Conservation (phyloP, 805 yeast genomes). For the Metschnikowia kunwiensis region DNA sequence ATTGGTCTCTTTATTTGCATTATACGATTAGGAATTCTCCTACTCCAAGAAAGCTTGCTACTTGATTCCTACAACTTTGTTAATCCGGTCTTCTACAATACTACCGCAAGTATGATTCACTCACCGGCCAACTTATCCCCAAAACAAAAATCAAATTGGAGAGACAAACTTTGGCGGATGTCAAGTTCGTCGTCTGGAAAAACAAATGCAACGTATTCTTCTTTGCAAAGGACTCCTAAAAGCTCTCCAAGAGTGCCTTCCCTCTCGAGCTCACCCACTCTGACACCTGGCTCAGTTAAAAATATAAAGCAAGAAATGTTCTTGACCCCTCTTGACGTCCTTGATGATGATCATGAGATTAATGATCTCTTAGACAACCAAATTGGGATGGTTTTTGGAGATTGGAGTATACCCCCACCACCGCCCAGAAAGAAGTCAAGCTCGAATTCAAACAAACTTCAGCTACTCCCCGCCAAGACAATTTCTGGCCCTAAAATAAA, state of each 20-base stretch:
- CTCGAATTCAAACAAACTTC: constrained; percentile 2
- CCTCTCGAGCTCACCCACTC: constrained; percentile 14
- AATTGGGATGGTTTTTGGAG: constrained; percentile 14
- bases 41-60: neutral
- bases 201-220: neutral
- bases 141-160: constrained; percentile 11
- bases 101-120: constrained; percentile 6
- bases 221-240: constrained; percentile 9
- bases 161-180: constrained; percentile 10
- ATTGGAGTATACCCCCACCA: constrained; percentile 18
- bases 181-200: constrained; percentile 6
- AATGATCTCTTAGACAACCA: constrained; percentile 14
- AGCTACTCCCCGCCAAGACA: constrained; percentile 1
- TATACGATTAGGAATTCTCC: neutral
- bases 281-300: constrained; percentile 12
- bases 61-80: neutral
- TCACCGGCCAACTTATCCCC: constrained; percentile 7
- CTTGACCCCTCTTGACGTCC: constrained; percentile 19
- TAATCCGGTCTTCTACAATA: neutral
- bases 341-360: constrained; percentile 13
- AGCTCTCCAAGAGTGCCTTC: constrained; percentile 8
- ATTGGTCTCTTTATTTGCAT: neutral
- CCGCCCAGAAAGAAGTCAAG: constrained; percentile 14
- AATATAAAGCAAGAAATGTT: constrained; percentile 6
- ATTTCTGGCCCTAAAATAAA: constrained; percentile 11